Conservation (phyloP, 2,329 filamentous ascomycete species). For the Nigrospora sphaerica region DNA sequence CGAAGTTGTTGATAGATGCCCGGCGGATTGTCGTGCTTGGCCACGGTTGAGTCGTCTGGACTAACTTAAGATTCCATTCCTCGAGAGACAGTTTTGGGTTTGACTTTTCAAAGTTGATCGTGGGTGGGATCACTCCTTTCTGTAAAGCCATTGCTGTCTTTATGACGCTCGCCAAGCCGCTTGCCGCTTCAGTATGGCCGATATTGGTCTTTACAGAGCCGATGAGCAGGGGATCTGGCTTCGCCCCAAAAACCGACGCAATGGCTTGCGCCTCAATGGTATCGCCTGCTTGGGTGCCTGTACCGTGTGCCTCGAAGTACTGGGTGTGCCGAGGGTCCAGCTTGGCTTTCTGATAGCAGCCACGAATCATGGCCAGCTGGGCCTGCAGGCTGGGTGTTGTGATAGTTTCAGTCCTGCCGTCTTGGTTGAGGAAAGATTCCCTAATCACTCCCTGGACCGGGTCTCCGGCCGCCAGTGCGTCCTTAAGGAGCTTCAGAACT, state of each 20-base stretch:
- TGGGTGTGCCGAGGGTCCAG: constrained; percentile 28
- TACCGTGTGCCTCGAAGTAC: constrained; percentile 41
- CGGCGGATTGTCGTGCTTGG: neutral
- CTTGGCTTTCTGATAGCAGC: constrained; percentile 19
- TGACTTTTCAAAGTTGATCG: neutral
- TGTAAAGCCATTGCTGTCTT: constrained; percentile 34
- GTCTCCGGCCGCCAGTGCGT: constrained; percentile 32
- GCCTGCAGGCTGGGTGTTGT: constrained; percentile 7
- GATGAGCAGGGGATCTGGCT: constrained; percentile 22
- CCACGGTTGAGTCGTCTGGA: neutral
- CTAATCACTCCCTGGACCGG: constrained; percentile 24
- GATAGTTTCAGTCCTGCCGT: constrained; percentile 7
- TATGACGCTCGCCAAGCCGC: constrained; percentile 40
- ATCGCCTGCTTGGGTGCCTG: constrained; percentile 30
- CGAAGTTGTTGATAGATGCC: neutral
- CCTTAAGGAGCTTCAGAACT: constrained; percentile 37
- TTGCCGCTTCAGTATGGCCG: constrained; percentile 42
- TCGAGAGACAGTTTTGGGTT: neutral
- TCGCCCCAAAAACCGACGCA: constrained; percentile 23
- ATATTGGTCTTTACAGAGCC: constrained; percentile 37
- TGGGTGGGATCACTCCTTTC: constrained; percentile 30
- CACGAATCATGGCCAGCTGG: constrained; percentile 16
- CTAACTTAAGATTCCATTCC: neutral
- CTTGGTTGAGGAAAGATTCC: constrained; percentile 9
- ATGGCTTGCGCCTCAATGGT: constrained; percentile 25